These are phyloP conservation scores for Echites panduratus DNA, from an alignment of 257 asterid species.

Conservation along the genomic window DNA sequence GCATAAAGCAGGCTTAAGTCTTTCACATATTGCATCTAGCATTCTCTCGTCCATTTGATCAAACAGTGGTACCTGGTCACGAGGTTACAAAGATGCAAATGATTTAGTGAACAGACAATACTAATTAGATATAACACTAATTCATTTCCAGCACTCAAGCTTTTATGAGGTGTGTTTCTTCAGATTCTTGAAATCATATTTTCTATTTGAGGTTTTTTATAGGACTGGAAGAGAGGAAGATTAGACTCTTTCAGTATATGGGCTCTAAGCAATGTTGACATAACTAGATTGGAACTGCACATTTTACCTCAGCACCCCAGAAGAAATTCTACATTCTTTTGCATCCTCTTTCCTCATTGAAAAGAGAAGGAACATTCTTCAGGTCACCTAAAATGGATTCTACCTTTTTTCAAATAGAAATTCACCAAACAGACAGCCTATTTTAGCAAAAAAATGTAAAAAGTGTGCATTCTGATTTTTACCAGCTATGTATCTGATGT, in stretches of 20 bases:
- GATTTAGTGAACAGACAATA: background rate
- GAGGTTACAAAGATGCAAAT: background rate
- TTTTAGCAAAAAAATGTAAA: background rate
- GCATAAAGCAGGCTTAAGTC: conserved; percentile 84
- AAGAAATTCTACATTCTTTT: background rate
- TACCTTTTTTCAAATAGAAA: background rate
- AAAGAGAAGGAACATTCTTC: background rate
- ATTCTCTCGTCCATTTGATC: conserved; percentile 92
- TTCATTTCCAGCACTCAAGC: background rate
- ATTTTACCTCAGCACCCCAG: background rate
- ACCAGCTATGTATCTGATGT: background rate
- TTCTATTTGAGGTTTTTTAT: background rate
- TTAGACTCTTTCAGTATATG: background rate
- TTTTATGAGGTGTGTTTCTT: background rate
- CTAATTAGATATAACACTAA: background rate
- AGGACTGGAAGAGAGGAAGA: background rate
- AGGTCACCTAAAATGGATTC: background rate
- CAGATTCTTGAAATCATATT: background rate
- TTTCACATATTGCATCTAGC: conserved; percentile 92
- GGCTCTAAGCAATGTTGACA: background rate
- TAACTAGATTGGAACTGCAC: background rate
- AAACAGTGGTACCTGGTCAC: conserved; percentile 74
- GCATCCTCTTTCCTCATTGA: background rate
- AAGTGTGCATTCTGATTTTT: background rate
- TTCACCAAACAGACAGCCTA: background rate